Conservation (phyloP, 331 rosid genomes). For the Dryas integrifolia region DNA sequence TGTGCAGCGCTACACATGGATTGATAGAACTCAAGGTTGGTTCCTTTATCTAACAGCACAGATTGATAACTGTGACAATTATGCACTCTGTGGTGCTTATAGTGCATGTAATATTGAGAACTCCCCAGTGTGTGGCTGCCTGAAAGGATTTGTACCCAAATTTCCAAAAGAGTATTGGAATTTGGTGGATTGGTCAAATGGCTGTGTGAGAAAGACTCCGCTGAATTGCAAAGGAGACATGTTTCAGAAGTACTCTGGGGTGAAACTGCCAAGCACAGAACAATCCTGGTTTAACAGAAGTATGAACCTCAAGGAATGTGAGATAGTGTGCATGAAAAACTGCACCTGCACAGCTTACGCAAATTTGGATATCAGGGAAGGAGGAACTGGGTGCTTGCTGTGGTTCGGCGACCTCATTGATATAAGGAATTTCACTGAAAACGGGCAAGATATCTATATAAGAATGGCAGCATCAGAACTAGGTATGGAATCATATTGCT, state of each 20-base stretch:
- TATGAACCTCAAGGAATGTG: conserved; percentile 13
- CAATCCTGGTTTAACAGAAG: conserved; percentile 17
- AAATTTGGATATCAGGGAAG: conserved; percentile 18
- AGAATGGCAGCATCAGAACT: conserved; percentile 8
- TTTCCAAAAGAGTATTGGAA: background rate
- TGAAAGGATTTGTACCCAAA: conserved; percentile 23
- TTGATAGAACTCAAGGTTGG: background rate
- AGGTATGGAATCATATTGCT: background rate
- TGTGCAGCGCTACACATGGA: background rate
- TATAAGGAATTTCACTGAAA: background rate
- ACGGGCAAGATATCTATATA: conserved; percentile 5
- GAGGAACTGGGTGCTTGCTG: conserved; percentile 15
- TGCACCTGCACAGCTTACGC: conserved; percentile 21
- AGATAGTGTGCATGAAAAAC: conserved; percentile 6
- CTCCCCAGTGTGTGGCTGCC: conserved; percentile 2
- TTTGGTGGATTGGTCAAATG: conserved; percentile 11
- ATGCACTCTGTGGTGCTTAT: conserved; percentile 20
- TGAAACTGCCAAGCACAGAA: conserved; percentile 18
- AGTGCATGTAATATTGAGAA: background rate
- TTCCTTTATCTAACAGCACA: background rate
- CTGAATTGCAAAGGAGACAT: background rate
- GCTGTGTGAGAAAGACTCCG: conserved; percentile 13
- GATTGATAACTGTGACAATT: conserved; percentile 7
- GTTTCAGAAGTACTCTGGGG: background rate
- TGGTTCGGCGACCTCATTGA: conserved; percentile 3